Evolutionary conservation across 441 rosid species (phyloP), one percentile per base, ranked within the genome.

Genomic region (Euphorbia celastroides): DNA sequence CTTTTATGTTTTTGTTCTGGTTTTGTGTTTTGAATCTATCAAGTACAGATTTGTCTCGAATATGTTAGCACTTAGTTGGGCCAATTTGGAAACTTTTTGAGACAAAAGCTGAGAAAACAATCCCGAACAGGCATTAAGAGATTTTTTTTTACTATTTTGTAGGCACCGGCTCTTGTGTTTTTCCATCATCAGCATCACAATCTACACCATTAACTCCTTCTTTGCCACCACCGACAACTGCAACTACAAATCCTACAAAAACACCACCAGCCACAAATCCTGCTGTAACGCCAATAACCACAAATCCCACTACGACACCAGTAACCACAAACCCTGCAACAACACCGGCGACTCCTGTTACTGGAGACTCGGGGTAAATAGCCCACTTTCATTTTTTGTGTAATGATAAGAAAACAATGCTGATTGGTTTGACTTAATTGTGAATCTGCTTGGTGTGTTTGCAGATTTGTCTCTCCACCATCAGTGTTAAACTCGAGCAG

Each of bases 101-200:
- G n/a, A n/a, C n/a, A n/a, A n/a, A n/a, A n/a, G n/a, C n/a, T n/a
- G n/a, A n/a, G n/a, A n/a, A n/a, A n/a, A n/a, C n/a, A n/a, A n/a
- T n/a, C n/a, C n/a, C n/a, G n/a, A n/a, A n/a, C n/a, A n/a, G n/a
- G n/a, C n/a, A n/a, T n/a, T n/a, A n/a, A n/a, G n/a, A n/a, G n/a
- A n/a, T n/a, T n/a, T n/a, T n/a, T n/a, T n/a, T n/a, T n/a, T n/a
- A n/a, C n/a, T n/a, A n/a, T n/a, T n/a, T n/a, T n/a, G n/a, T n/a
- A 95, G 99, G 97, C 62, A 76, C 78, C 14, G 98, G 98, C 65
- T 82, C 97, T 71, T 92, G 98, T 64, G 60, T 86, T 57, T 95
- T 75, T 80, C 86, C 85, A 28, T 77, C 83, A 10, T 80, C 90
- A 12, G n/a, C 69, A 9, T 67, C 77, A 25, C 52, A 75, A 22